phyloP scores from a whole-genome alignment of 169 alveolate species.

The Eimeria necatrix region DNA sequence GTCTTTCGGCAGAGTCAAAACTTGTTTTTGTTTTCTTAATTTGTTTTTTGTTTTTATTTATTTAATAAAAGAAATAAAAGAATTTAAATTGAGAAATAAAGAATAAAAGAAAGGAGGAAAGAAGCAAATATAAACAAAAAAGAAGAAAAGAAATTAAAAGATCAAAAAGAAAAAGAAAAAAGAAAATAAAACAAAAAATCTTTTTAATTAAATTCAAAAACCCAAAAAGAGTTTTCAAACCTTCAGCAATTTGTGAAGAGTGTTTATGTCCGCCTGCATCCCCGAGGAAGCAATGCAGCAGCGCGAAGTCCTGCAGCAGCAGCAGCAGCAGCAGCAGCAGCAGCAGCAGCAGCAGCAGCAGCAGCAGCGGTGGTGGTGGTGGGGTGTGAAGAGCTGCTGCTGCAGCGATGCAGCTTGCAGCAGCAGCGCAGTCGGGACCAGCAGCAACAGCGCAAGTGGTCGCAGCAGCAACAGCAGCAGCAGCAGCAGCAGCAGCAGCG shows the following conservation, averaged over 20 bases:
- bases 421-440: neutral
- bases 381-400: neutral
- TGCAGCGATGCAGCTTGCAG: neutral
- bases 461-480: neutral
- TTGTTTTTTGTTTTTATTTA: too few relatives aligned
- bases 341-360: constrained; percentile 13
- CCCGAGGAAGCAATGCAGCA: constrained; percentile 81
- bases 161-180: neutral
- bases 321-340: constrained; percentile 35
- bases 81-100: too few relatives aligned
- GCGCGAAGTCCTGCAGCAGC: constrained; percentile 78
- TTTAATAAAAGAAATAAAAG: too few relatives aligned
- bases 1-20: too few relatives aligned
- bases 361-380: neutral
- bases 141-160: neutral
- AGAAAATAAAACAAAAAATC: neutral
- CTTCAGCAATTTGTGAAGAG: constrained; percentile 79
- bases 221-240: constrained; percentile 6
- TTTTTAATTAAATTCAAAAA: neutral
- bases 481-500: neutral
- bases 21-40: too few relatives aligned
- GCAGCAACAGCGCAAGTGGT: neutral
- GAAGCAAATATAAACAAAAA: too few relatives aligned
- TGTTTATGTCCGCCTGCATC: constrained; percentile 81
- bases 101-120: too few relatives aligned